Base-by-base conservation (phyloP, 352 stramenopile genomes). In the Halophytophthora polymorphica region DNA sequence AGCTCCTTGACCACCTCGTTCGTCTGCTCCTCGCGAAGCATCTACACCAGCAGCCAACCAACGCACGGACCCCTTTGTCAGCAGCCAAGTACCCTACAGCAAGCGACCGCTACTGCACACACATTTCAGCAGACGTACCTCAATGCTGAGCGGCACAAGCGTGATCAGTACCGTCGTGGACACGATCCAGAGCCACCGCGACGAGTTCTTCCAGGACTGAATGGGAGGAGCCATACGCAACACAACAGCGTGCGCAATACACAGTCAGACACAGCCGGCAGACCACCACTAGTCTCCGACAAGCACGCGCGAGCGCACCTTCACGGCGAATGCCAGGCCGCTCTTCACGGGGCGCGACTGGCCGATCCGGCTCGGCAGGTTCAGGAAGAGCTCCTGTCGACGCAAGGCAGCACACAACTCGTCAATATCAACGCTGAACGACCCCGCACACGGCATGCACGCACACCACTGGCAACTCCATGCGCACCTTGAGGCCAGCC, bases 1-100 rank as follows among this genome's bases (percentile, higher is more conserved):
- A 91, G 60, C 51, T 91, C 81, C 69, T 90, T 91, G 36, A 88
- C 81, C 36, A 88, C 73, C 53, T 91, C 81, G 50, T 91, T 91
- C 29, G 81, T 88, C 64, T 91, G 81, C 56, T 91, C 81, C 61
- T 91, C 81, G 50, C 81, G 81, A 21, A 91, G 62, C 48, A 91
- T 77, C 80, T 86, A 41, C 17, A 52, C 56, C 15, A 60, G 13
- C 34, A 34, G 29, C 8, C 17, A 56, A 39, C 15, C 17, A 0
- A 43, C 4, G 17, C 37, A 22, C 50, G 12, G 46, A n/a, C n/a
- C n/a, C n/a, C 12, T 36, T 36, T 17, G 22, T 22, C 25, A 43
- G 6, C 35, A 42, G 15, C 17, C 31, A 40, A 41, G 35, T n/a
- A 17, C 15, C 10, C 35, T 8, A 41, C 1, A 2, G 35, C 23